Evolutionary conservation across 1,284 basidiomycete species (phyloP), one percentile per base, ranked within the genome.

Genomic region (Malassezia arunalokei): DNA sequence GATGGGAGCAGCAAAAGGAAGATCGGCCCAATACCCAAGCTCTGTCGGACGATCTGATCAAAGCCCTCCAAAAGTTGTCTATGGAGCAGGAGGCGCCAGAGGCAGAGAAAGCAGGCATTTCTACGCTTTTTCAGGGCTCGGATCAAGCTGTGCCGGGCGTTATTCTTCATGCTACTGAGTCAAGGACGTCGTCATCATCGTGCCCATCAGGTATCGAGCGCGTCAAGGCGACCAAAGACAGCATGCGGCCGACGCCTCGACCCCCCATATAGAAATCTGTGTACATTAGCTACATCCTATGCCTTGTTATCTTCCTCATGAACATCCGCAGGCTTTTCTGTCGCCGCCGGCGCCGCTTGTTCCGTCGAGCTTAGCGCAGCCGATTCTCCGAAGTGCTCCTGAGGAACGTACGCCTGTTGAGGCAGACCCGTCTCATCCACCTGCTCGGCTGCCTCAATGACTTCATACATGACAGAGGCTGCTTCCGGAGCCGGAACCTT

Each of bases 401-500:
- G 81, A 0, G 88, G 89, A 14, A 91, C 82, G 68, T 88, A 94
- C 2, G 85, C 80, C 38, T 81, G 77, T 33, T 86, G 81, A 0
- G 89, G 88, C 11, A 94, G 75, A 3, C 83, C 84, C 1, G 78
- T 78, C 57, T 78, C 77, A 59, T 78, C 77, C 43, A 77, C 64
- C n/a, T 75, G 75, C 57, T 78, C 78, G n/a, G 77, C 60, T 7
- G 73, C 76, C 65, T 96, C 91, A 64, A 95, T 90, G 64, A 94
- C 85, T 73, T 95, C 92, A 74, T 96, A 96, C 70, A 98, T 76
- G 56, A 81, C 80, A 27, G 86, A 88, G 0, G 92, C 92, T 47
- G 92, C 88, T 75, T 96, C 92, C 0, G 92, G 92, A 8, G 92
- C 87, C 1, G 92, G 92, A 0, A 96, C 90, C 37, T 85, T 84